A percentile compares a stretch with the other conserved stretches of the same genome.
Evolutionary conservation across 2,329 filamentous ascomycete genomes (phyloP).

Genomic region (Waltergamsia citrina): DNA sequence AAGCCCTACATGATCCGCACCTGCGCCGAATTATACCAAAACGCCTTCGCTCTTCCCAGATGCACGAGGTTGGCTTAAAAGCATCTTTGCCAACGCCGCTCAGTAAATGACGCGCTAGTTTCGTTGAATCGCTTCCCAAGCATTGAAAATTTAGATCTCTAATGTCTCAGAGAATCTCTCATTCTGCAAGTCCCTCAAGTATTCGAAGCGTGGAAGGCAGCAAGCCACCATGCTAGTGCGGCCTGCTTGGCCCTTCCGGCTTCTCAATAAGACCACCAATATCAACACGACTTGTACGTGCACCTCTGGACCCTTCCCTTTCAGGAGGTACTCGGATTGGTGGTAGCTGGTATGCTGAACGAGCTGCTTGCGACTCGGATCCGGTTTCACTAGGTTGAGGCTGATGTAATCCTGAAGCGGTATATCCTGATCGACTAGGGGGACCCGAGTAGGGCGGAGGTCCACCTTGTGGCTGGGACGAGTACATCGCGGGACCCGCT

Average conservation of each 20-base stretch:
- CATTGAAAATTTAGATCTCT: too few species aligned
- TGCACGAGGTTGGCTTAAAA: too few species aligned
- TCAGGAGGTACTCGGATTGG: slow-evolving; percentile 34
- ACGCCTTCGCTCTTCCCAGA: too few species aligned
- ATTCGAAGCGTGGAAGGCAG: slow-evolving; percentile 4
- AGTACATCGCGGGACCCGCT: too few species aligned
- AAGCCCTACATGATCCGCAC: too few species aligned
- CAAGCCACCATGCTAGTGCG: slow-evolving; percentile 10
- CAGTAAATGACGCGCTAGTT: too few species aligned
- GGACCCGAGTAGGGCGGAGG: neutral
- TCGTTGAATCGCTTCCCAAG: too few species aligned
- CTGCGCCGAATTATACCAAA: too few species aligned
- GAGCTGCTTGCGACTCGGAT: slow-evolving; percentile 33
- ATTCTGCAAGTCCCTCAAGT: too few species aligned
- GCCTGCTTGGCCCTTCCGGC: slow-evolving; percentile 28
- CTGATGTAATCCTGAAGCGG: neutral
- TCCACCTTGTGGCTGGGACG: too few species aligned
- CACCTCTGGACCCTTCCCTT: slow-evolving; percentile 12
- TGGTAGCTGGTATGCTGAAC: slow-evolving; percentile 33
- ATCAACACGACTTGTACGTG: slow-evolving; percentile 44
- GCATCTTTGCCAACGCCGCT: too few species aligned
- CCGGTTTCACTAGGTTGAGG: neutral
- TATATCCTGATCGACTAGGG: neutral
- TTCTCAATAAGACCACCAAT: slow-evolving; percentile 54
- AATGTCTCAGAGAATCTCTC: too few species aligned